Conservation (phyloP, 371 early-diverging fungal genomes). For the Syncephalastrum monosporum region DNA sequence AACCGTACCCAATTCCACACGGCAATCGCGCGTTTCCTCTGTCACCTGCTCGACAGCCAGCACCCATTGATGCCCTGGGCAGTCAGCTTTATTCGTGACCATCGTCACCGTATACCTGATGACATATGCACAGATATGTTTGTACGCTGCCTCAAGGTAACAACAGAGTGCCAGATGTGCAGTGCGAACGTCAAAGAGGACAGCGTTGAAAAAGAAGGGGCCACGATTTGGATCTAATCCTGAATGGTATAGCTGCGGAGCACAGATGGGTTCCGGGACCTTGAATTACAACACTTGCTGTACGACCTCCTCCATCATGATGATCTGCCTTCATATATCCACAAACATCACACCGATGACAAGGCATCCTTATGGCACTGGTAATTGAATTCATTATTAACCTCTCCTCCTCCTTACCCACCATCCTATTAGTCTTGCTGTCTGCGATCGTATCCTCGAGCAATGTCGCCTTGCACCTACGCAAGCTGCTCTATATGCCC, state of each 20-base stretch:
- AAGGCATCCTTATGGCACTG: not conserved
- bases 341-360: constrained; percentile 1
- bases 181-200: no score
- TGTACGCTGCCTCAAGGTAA: constrained; percentile 14
- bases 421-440: constrained; percentile 2
- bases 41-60: no score
- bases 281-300: constrained; percentile 15
- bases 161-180: not conserved
- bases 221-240: not conserved
- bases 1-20: no score
- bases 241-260: constrained; percentile 13
- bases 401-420: not conserved
- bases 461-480: constrained; percentile 9
- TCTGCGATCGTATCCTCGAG: constrained; percentile 13
- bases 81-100: no score
- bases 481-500: constrained; percentile 8
- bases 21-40: no score
- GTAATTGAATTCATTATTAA: not conserved
- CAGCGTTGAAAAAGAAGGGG: constrained; percentile 2
- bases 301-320: constrained; percentile 8
- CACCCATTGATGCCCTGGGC: no score
- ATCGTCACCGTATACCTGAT: not conserved
- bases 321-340: constrained; percentile 14
- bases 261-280: constrained; percentile 17
- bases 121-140: constrained; percentile 6